Evolutionary conservation across 202 grass and related monocot genomes (phyloP), one percentile per base, ranked within the genome.

Genomic region (Carex sylvatica): DNA sequence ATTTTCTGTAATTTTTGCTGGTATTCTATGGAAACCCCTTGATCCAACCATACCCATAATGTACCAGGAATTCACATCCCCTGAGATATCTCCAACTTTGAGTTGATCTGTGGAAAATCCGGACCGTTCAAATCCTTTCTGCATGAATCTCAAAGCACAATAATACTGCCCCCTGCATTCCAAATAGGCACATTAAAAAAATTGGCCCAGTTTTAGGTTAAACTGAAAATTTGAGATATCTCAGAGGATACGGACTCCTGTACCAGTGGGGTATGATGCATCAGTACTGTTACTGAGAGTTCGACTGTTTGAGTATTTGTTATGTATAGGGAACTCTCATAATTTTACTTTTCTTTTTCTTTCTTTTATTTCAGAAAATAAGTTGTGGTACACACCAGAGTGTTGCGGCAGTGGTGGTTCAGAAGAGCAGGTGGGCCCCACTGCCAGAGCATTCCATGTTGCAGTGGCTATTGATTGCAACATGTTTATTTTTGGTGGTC

Each of bases 401-500:
- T 98, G 95, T 84, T 87, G 65, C 8, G 90, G 88, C 24, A 93
- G 62, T 80, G 84, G 87, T 28, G 40, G 40, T 46, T 83, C 90
- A 3, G 91, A 91, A 55, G 94, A 87, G 52, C 90, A 97, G 40
- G 63, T 74, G 15, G 86, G 90, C 31, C 92, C 95, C 24, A 93
- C 71, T 88, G 83, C 95, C 63, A 91, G 95, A 81, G 91, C 89
- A 7, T 98, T 98, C 81, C 92, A 95, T 35, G 64, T 95, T 74
- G 89, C 87, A 49, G 70, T 98, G 3, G 87, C 90, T 49, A 98
- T 98, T 67, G 92, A 91, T 54, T 89, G 92, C 31, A 95, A 98
- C 83, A 91, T 98, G 95, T 95, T 98, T 54, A 82, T 98, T 83
- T 93, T 98, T 80, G 92, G 95, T 49, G 92, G 95, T 10, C 92